These are phyloP conservation scores for Picochlorum sp. DNA, from an alignment of 139 green algal genomes.

Conservation along the genomic window DNA sequence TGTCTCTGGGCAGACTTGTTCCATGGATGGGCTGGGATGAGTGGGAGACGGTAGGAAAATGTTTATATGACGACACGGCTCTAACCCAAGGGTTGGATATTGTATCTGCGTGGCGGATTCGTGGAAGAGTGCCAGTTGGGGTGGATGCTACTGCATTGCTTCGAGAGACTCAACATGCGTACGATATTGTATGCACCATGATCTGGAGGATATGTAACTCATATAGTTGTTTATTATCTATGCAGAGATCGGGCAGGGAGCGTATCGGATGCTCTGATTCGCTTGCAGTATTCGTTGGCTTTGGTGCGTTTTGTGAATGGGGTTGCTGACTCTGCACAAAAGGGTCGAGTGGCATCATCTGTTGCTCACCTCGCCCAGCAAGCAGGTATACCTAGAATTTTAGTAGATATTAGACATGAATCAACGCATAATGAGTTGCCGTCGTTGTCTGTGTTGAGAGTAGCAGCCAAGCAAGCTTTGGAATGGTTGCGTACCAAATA, in stretches of 20 bases:
- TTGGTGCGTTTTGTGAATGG: slow-evolving; percentile 72
- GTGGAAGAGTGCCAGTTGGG: slow-evolving; percentile 55
- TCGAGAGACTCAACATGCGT: slow-evolving; percentile 33
- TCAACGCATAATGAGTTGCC: slow-evolving; percentile 77
- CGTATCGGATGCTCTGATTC: slow-evolving; percentile 21
- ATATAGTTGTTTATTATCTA: neutral
- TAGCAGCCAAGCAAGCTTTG: slow-evolving; percentile 47
- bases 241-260: neutral
- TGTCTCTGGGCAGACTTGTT: slow-evolving; percentile 39
- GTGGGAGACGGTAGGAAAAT: slow-evolving; percentile 40
- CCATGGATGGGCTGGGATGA: slow-evolving; percentile 66
- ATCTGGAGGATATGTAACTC: neutral
- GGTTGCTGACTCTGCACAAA: slow-evolving; percentile 65
- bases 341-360: slow-evolving; percentile 50
- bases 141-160: slow-evolving; percentile 54
- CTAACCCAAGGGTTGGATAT: slow-evolving; percentile 12
- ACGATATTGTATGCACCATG: neutral
- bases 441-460: slow-evolving; percentile 45
- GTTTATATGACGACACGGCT: slow-evolving; percentile 27
- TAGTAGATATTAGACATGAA: slow-evolving; percentile 74
- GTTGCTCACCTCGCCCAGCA: slow-evolving; percentile 48
- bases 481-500: slow-evolving; percentile 60
- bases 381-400: slow-evolving; percentile 54
- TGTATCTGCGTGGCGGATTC: slow-evolving; percentile 39
- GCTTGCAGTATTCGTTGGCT: slow-evolving; percentile 45